phyloP scores from a whole-genome alignment of 257 asterid species.

The Nicotiana attenuata region DNA sequence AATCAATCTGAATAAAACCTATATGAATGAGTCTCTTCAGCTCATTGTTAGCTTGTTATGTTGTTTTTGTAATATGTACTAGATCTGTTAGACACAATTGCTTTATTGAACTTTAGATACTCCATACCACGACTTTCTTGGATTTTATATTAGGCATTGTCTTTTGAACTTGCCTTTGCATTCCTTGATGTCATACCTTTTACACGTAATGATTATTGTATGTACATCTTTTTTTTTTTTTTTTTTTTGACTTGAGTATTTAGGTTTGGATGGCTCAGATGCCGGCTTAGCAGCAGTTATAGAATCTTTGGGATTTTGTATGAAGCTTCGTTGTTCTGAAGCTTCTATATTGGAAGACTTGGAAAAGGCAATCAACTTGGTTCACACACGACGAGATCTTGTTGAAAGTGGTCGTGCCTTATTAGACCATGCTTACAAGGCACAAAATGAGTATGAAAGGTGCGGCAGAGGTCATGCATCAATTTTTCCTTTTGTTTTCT shows the following conservation, averaged over 20 bases:
- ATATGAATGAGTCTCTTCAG: not conserved
- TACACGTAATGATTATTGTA: not conserved
- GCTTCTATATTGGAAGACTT: conserved; percentile 89
- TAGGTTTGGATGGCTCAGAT: conserved; percentile 84
- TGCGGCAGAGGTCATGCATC: conserved; percentile 20
- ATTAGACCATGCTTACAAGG: conserved; percentile 89
- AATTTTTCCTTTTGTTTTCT: not conserved
- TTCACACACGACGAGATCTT: conserved; percentile 82
- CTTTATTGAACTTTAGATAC: not conserved
- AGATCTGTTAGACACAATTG: not conserved
- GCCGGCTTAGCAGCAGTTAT: conserved; percentile 87
- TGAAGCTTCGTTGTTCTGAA: conserved; percentile 95
- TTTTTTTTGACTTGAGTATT: not conserved
- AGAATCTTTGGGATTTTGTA: conserved; percentile 92
- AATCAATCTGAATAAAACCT: not conserved
- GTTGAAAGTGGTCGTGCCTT: conserved; percentile 92
- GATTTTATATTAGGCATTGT: not conserved
- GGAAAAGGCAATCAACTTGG: conserved; percentile 83
- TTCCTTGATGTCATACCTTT: not conserved
- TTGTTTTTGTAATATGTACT: not conserved
- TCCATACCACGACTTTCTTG: conserved; percentile 1
- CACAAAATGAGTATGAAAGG: conserved; percentile 92
- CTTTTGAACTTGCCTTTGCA: not conserved
- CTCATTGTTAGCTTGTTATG: not conserved
- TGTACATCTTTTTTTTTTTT: not conserved